phyloP scores from a whole-genome alignment of 139 green algal genomes.

The Eudorina sp. region DNA sequence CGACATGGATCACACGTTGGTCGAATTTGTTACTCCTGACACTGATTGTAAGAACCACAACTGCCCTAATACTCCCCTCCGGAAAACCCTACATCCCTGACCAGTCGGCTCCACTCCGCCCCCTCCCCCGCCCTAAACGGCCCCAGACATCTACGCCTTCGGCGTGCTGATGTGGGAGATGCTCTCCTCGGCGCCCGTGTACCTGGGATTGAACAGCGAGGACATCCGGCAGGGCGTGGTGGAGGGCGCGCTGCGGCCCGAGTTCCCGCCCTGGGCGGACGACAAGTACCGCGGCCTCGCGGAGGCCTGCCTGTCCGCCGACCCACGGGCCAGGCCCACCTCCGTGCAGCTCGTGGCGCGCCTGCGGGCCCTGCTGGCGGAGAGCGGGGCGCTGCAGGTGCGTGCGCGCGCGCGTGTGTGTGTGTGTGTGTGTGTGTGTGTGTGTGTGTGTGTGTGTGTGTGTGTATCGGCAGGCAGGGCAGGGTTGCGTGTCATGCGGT shows the following conservation, averaged over 20 bases:
- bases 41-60: too few relatives aligned
- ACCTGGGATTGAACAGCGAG: slow-evolving; percentile 13
- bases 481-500: too few relatives aligned
- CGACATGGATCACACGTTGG: too few relatives aligned
- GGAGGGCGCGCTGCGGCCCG: slow-evolving; percentile 8
- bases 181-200: neutral
- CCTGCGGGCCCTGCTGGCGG: slow-evolving; percentile 40
- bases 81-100: too few relatives aligned
- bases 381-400: slow-evolving; percentile 39
- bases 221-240: slow-evolving; percentile 30
- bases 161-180: slow-evolving; percentile 43
- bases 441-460: too few relatives aligned
- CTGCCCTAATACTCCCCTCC: too few relatives aligned
- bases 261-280: slow-evolving; percentile 36
- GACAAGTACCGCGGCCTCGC: slow-evolving; percentile 30
- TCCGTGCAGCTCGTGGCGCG: slow-evolving; percentile 24
- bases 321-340: slow-evolving; percentile 25
- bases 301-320: slow-evolving; percentile 29
- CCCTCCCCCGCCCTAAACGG: neutral
- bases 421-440: too few relatives aligned
- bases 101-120: neutral
- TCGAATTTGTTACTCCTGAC: too few relatives aligned
- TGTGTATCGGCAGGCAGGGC: too few relatives aligned
- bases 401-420: neutral
- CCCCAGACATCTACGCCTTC: slow-evolving; percentile 32